Conservation (phyloP, 495 filamentous ascomycete species). For the Aspergillus haitiensis region DNA sequence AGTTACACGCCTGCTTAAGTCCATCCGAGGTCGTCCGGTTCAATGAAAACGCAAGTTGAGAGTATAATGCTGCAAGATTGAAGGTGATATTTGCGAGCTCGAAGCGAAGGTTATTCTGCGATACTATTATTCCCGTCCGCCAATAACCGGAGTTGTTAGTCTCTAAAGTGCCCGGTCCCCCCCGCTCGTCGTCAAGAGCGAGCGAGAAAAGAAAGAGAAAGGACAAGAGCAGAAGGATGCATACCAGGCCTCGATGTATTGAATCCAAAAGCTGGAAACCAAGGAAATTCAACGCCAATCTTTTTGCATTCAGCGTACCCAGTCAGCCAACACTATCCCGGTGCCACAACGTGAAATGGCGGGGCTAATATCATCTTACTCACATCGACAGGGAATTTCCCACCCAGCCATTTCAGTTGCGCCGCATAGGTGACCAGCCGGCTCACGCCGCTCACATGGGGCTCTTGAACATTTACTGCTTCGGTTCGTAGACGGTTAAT, state of each 20-base stretch:
- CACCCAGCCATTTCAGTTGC: constrained; percentile 89
- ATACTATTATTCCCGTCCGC: constrained; percentile 41
- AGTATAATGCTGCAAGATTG: constrained; percentile 91
- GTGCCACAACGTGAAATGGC: too few relatives aligned
- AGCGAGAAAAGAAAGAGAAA: neutral
- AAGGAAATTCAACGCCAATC: constrained; percentile 94
- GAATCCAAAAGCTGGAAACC: constrained; percentile 92
- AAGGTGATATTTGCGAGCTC: constrained; percentile 92
- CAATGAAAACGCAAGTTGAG: constrained; percentile 78
- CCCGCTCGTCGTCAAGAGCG: neutral
- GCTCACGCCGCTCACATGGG: constrained; percentile 83
- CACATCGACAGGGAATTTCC: constrained; percentile 96
- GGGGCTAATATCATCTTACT: constrained; percentile 28
- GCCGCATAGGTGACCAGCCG: constrained; percentile 88
- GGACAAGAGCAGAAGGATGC: constrained; percentile 20
- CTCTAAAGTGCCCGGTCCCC: too few relatives aligned
- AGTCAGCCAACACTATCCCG: neutral
- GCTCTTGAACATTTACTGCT: constrained; percentile 82
- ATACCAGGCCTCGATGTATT: constrained; percentile 71
- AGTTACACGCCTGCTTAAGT: constrained; percentile 84
- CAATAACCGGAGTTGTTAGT: neutral
- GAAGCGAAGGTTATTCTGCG: constrained; percentile 91
- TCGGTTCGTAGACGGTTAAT: constrained; percentile 81
- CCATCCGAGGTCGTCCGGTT: constrained; percentile 82
- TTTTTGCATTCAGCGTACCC: constrained; percentile 30